phyloP scores from a whole-genome alignment of 345 rosid genomes.

The Aquilaria sinensis region DNA sequence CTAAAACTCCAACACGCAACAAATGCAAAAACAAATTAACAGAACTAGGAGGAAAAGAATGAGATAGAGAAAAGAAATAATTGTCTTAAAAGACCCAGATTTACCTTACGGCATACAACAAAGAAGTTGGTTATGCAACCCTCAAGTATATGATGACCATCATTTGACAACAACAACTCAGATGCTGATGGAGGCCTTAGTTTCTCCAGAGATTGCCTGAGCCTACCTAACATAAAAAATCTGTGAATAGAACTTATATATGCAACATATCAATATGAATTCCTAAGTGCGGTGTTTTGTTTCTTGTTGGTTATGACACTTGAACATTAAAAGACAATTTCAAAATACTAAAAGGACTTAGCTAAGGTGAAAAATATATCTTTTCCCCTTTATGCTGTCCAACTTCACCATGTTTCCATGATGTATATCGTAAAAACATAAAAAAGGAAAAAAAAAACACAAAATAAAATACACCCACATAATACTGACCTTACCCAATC shows the following conservation, averaged over 20 bases:
- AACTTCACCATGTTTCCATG: background rate
- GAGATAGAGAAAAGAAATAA: no score
- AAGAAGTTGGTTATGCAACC: slow-evolving; percentile 74
- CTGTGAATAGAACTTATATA: slow-evolving; percentile 5
- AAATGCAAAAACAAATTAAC: no score
- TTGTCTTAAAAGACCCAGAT: background rate
- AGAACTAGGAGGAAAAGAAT: no score
- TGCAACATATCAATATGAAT: background rate
- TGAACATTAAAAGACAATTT: no score
- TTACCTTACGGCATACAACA: slow-evolving; percentile 59
- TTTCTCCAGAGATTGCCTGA: slow-evolving; percentile 74
- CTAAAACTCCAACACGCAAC: no score
- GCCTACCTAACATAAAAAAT: slow-evolving; percentile 36
- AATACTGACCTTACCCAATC: slow-evolving; percentile 76
- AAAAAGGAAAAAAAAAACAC: background rate
- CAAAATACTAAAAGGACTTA: no score
- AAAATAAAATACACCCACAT: background rate
- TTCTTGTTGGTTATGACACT: no score
- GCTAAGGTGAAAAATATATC: no score
- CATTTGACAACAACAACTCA: slow-evolving; percentile 75
- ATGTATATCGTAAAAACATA: background rate
- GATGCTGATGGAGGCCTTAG: slow-evolving; percentile 64
- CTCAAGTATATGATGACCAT: slow-evolving; percentile 80
- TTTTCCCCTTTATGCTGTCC: no score
- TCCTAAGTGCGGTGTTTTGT: no score